phyloP scores from a whole-genome alignment of 129 eudicot species.

The Centrapalus pauciflorus region DNA sequence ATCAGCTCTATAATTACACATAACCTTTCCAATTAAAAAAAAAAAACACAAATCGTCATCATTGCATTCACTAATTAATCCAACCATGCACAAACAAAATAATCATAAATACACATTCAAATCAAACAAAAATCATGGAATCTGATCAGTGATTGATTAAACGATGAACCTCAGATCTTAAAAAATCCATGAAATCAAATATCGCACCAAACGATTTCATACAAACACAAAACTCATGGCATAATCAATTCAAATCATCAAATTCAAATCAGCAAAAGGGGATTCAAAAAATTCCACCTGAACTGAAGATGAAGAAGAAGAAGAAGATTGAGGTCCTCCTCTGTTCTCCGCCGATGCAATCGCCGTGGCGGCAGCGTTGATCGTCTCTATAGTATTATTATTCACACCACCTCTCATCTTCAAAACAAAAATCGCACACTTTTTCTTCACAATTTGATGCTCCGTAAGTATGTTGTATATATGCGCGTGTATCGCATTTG shows the following conservation, averaged over 20 bases:
- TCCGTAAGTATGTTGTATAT: slow-evolving; percentile 1
- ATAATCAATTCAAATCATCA: neutral
- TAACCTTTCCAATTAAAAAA: neutral
- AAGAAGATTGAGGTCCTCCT: slow-evolving; percentile 12
- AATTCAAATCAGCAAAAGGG: neutral
- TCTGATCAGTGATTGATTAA: neutral
- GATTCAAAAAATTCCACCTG: slow-evolving; percentile 28
- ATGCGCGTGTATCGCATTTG: slow-evolving; percentile 21
- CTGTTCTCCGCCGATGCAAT: slow-evolving; percentile 49
- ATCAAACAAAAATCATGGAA: neutral
- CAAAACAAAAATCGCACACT: neutral
- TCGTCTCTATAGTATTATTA: slow-evolving; percentile 37
- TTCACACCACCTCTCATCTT: slow-evolving; percentile 30
- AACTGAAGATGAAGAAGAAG: slow-evolving; percentile 24
- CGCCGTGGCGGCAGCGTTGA: slow-evolving; percentile 53
- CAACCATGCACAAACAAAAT: neutral
- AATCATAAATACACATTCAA: neutral
- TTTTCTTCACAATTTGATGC: slow-evolving; percentile 13
- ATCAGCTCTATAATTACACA: neutral
- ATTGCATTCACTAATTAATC: neutral
- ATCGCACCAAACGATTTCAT: neutral
- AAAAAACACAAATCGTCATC: neutral
- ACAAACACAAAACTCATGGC: neutral
- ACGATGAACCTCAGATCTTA: slow-evolving; percentile 18
- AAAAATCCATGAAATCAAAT: neutral